Base-by-base conservation (phyloP, 441 rosid species). In the Theobroma grandiflorum region DNA sequence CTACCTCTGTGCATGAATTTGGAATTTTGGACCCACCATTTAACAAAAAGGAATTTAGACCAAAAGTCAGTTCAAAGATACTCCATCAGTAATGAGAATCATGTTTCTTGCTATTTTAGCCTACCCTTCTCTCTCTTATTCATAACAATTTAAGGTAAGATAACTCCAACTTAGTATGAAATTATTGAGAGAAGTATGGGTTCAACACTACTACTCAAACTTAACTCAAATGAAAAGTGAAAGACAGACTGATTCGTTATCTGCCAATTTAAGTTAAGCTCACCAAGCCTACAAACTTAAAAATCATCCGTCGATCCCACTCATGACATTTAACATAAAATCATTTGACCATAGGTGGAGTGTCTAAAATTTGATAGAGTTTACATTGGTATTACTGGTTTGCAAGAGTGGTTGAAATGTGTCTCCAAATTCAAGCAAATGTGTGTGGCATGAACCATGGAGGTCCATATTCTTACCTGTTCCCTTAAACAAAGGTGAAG, bases 21-120 rank as follows among this genome's bases (percentile, higher is more conserved):
- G 49, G 76, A 72, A 55, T 11, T 33, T n/a, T n/a, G 50, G 62
- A 72, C 64, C 76, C 76, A 55, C 64, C 64, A 31, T 50, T 50
- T 16, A 50, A 33, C 43, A 26, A 15, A 11, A 50, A 50, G 0
- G 0, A 70, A 70, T 70, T 35, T 35, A 52, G 8, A 5, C 47
- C 45, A 35, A 53, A 50, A 53, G 40, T 70, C 42, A 70, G 33
- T 38, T 45, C 12, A 26, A 53, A 22, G 38, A 47, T 43, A 6
- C 16, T 43, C 33, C 42, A 3, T 40, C 6, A 2, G 42, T 2
- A 40, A 38, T 16, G 45, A 16, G 4, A 31, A 35, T 38, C 45
- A 16, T n/a, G 10, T 67, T 26, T 68, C 52, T 68, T n/a, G 53
- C 43, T 18, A 66, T 40, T 40, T 66, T 68, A 69, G 38, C 63